A percentile compares a stretch with the other conserved stretches of the same genome.
These are phyloP conservation scores for Penicillium sp. DNA, from an alignment of 2,329 filamentous ascomycete species.

Conservation along the genomic window DNA sequence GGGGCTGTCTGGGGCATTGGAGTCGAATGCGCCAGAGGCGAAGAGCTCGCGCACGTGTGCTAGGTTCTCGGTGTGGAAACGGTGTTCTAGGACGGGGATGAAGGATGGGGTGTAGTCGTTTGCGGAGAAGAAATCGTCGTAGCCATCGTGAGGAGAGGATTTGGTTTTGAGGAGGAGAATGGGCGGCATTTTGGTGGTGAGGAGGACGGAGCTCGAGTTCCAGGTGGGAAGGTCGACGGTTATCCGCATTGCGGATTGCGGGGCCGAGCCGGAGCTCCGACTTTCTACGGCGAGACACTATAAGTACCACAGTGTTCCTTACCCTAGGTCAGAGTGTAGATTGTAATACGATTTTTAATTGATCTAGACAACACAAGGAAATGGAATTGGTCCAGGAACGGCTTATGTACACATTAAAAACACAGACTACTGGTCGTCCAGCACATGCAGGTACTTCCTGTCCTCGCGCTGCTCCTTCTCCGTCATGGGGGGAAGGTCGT, in stretches of 20 bases:
- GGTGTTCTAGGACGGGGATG: slow-evolving; percentile 49
- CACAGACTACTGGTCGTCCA: slow-evolving; percentile 71
- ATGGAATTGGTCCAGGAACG: slow-evolving; percentile 35
- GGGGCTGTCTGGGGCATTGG: neutral
- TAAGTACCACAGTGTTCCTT: neutral
- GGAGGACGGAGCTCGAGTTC: neutral
- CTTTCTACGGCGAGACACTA: neutral
- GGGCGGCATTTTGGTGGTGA: slow-evolving; percentile 9
- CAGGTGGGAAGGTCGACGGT: slow-evolving; percentile 1
- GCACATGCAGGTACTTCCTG: slow-evolving; percentile 93
- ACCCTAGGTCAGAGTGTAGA: neutral
- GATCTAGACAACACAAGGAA: slow-evolving; percentile 31
- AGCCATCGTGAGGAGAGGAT: slow-evolving; percentile 45
- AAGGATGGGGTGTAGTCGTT: slow-evolving; percentile 38
- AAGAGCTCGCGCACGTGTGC: slow-evolving; percentile 36
- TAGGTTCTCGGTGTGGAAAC: slow-evolving; percentile 39
- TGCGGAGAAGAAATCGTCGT: slow-evolving; percentile 45
- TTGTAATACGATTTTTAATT: neutral
- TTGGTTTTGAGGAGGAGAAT: slow-evolving; percentile 51
- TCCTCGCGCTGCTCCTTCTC: slow-evolving; percentile 93
- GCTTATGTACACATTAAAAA: slow-evolving; percentile 43
- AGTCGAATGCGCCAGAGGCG: slow-evolving; percentile 28
- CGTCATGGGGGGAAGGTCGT: slow-evolving; percentile 89
- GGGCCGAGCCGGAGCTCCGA: slow-evolving; percentile 11
- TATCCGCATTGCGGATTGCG: slow-evolving; percentile 13